Evolutionary conservation across 345 rosid species (phyloP).

Genomic region (Citrus australasica): DNA sequence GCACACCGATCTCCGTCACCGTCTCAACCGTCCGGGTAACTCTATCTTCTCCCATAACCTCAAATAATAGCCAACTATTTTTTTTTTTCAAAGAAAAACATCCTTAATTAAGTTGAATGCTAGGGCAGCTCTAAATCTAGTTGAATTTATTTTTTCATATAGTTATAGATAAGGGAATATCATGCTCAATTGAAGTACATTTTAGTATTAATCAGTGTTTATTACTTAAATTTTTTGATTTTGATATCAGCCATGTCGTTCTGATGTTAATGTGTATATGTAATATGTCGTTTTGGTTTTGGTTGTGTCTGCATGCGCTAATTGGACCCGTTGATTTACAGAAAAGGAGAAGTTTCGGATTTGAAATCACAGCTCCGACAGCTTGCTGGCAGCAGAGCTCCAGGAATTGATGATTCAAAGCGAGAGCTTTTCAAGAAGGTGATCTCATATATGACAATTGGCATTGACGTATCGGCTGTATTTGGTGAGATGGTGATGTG

Average conservation of each 20-base stretch:
- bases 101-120: neutral
- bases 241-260: neutral
- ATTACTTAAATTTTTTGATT: neutral
- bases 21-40: constrained; percentile 97
- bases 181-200: constrained; percentile 2
- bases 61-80: neutral
- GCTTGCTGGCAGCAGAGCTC: constrained; percentile 94
- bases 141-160: neutral
- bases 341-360: constrained; percentile 95
- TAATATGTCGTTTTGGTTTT: neutral
- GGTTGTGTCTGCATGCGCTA: neutral
- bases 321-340: constrained; percentile 21
- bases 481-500: constrained; percentile 99
- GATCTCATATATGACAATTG: constrained; percentile 89
- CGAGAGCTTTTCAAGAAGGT: constrained; percentile 94
- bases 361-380: constrained; percentile 91
- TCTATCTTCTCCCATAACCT: constrained; percentile 3
- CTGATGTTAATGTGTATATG: neutral
- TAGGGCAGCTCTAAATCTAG: neutral
- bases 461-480: constrained; percentile 87
- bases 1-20: constrained; percentile 85
- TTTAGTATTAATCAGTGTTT: neutral
- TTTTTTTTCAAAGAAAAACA: neutral
- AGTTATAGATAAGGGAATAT: neutral
- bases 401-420: constrained; percentile 93